Evolutionary conservation across 805 yeast species (phyloP), one percentile per base, ranked within the genome.

Genomic region (Diddensiella santjacobensis): DNA sequence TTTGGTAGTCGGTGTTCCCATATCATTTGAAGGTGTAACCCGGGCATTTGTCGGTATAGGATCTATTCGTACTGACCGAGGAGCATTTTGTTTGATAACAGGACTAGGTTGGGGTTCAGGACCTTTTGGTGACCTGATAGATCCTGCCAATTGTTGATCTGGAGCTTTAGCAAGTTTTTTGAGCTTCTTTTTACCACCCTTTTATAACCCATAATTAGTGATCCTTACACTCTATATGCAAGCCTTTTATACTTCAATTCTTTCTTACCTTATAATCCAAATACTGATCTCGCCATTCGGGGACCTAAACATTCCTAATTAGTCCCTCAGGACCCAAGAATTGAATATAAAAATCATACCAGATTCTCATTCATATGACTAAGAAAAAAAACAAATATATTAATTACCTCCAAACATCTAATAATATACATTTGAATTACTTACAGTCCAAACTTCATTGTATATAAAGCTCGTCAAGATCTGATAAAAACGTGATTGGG

Each of bases 101-200:
- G 22, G 38, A 42, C 29, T 24, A 3, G 18, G 36, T 30, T 19
- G 40, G 6, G 26, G 19, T 1, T 23, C 39, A 11, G 45, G 36
- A 26, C 40, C 44, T 8, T 26, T 8, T 8, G 31, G 38, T 17
- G 38, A 35, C 15, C 38, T 35, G 8, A 35, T 15, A 8, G 38
- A 35, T n/a, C 38, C 38, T 8, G 38, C 8, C 20, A 35, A 17
- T 15, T 35, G 31, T 13, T 26, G 8, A 2, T 52, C 50, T 18
- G 35, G 29, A 8, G 40, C 55, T 47, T 58, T 53, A 40, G 36
- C 49, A n/a, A 72, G 59, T 46, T 67, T 67, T 51, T 75, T 74
- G 47, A 80, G 74, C 36, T 72, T 61, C 60, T 77, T 75, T 60
- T 80, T 80, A 37, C 85, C 84, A 8, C 58, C 60, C 66, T 59